phyloP scores from a whole-genome alignment of 106 monocot genomes.

The Narthecium ossifragum region DNA sequence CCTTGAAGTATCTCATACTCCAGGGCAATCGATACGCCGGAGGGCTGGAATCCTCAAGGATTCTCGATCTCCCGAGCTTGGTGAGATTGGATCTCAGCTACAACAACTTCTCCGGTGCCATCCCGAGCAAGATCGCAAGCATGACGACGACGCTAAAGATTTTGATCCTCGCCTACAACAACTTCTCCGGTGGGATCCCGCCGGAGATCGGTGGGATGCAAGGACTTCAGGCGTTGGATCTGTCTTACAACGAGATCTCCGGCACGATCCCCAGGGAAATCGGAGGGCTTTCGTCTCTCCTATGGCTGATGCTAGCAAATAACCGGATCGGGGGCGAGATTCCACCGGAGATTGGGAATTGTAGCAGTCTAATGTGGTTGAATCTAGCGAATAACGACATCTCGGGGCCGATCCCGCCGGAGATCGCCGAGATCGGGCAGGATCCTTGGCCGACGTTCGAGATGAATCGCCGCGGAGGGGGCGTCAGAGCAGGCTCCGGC shows the following conservation, averaged over 20 bases:
- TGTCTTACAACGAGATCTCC: slow-evolving; percentile 60
- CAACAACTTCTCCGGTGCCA: slow-evolving; percentile 56
- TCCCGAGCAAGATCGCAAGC: slow-evolving; percentile 32
- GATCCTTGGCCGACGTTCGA: slow-evolving; percentile 59
- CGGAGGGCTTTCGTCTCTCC: slow-evolving; percentile 60
- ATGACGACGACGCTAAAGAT: slow-evolving; percentile 44
- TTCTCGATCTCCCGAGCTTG: slow-evolving; percentile 38
- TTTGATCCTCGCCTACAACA: slow-evolving; percentile 51
- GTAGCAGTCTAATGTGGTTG: slow-evolving; percentile 72
- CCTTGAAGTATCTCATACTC: slow-evolving; percentile 34
- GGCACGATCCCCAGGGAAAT: slow-evolving; percentile 53
- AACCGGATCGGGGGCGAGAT: slow-evolving; percentile 60
- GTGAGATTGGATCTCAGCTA: slow-evolving; percentile 52
- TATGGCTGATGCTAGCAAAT: slow-evolving; percentile 73
- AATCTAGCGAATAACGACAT: slow-evolving; percentile 70
- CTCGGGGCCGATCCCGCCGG: slow-evolving; percentile 47
- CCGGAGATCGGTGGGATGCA: slow-evolving; percentile 34
- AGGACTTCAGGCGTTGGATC: slow-evolving; percentile 55
- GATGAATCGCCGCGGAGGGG: slow-evolving; percentile 18
- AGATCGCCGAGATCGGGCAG: slow-evolving; percentile 44
- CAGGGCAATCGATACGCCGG: slow-evolving; percentile 48
- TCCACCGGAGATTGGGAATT: slow-evolving; percentile 75
- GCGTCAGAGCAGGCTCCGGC: slow-evolving; percentile 33
- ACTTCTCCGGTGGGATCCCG: slow-evolving; percentile 59
- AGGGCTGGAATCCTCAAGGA: slow-evolving; percentile 56